Evolutionary conservation across 352 stramenopile genomes (phyloP).

Genomic region (Pythium grandisporangium): DNA sequence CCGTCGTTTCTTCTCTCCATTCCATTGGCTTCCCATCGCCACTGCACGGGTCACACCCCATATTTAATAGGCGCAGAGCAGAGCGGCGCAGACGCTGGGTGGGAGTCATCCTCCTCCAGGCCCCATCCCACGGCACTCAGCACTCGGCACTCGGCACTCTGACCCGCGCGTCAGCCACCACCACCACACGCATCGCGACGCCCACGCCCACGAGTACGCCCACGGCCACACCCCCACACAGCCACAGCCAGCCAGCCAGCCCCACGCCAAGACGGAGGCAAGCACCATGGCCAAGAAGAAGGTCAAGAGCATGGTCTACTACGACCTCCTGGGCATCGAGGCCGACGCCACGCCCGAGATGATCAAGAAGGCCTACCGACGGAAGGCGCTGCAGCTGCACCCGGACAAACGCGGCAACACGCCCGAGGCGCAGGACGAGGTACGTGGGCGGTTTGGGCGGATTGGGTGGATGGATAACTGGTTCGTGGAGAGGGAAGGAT

Average conservation of each 20-base stretch:
- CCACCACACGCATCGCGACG: background rate
- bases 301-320: constrained; percentile 65
- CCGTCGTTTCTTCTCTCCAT: too few species aligned
- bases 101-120: too few species aligned
- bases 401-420: constrained; percentile 85
- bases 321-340: constrained; percentile 74
- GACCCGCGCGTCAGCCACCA: too few species aligned
- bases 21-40: too few species aligned
- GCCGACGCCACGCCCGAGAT: constrained; percentile 62
- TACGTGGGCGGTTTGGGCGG: constrained; percentile 1
- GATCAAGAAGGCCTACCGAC: constrained; percentile 91
- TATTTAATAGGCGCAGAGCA: too few species aligned
- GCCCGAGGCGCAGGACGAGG: constrained; percentile 71
- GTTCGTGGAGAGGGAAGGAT: too few species aligned
- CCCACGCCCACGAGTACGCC: background rate
- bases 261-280: constrained; percentile 55
- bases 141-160: too few species aligned
- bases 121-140: too few species aligned
- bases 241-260: constrained; percentile 14
- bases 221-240: background rate
- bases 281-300: constrained; percentile 31
- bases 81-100: too few species aligned
- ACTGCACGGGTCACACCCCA: too few species aligned
- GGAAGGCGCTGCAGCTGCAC: constrained; percentile 89
- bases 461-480: background rate